Conservation (phyloP, 2,329 filamentous ascomycete genomes). For the Periconia sp. region DNA sequence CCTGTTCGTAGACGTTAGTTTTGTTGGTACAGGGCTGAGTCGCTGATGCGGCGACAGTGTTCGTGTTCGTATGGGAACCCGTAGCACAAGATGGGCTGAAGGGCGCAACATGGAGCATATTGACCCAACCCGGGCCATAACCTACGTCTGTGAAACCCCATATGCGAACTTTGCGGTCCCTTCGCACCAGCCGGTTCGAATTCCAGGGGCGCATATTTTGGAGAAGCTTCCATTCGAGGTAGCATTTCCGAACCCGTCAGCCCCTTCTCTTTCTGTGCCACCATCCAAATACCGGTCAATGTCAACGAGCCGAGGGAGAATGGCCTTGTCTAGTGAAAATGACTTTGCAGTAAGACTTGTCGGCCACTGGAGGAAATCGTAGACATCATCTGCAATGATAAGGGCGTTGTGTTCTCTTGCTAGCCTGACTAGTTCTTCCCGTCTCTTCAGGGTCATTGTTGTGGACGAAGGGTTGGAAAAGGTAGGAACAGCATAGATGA, state of each 20-base stretch:
- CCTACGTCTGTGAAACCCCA: conserved; percentile 62
- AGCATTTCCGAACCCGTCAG: conserved; percentile 73
- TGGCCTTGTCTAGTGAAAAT: conserved; percentile 43
- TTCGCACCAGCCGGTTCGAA: conserved; percentile 87
- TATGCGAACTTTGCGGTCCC: conserved; percentile 63
- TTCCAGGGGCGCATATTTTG: conserved; percentile 81
- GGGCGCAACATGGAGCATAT: not conserved
- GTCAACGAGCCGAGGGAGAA: conserved; percentile 74
- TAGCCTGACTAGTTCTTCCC: conserved; percentile 70
- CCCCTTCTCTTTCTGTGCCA: conserved; percentile 48
- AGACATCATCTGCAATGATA: conserved; percentile 88
- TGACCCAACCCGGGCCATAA: not conserved
- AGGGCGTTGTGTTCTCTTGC: conserved; percentile 80
- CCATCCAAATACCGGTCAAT: conserved; percentile 70
- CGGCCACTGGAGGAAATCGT: conserved; percentile 87
- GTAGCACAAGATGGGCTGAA: not conserved
- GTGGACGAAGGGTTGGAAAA: conserved; percentile 87
- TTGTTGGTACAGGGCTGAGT: conserved; percentile 9
- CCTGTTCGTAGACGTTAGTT: conserved; percentile 40
- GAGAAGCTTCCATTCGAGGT: conserved; percentile 88
- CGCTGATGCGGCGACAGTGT: conserved; percentile 5
- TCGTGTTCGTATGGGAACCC: not conserved
- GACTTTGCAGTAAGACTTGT: conserved; percentile 30
- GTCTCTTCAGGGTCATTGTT: conserved; percentile 71
- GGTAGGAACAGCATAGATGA: conserved; percentile 87